Base-by-base conservation (phyloP, 108 stramenopile genomes). In the Cyclotella baltica region DNA sequence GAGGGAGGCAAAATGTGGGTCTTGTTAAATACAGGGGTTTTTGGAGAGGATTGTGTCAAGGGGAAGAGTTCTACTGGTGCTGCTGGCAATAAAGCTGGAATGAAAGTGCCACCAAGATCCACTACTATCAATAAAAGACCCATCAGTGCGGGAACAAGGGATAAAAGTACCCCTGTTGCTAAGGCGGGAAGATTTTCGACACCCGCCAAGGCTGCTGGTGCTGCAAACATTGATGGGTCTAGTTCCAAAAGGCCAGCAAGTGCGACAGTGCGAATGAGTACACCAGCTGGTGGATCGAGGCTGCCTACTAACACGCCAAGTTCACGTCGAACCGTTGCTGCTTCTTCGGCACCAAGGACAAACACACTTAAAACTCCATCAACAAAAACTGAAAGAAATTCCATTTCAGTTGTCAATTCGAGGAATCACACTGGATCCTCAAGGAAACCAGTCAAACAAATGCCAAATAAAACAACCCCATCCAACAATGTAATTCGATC, bases 1-100 rank as follows among this genome's bases (percentile, higher is more conserved):
- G 79, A 78, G 43, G 81, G 58, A 27, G 85, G 81, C 23, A 53
- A 34, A 15, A 78, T 85, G 77, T 29, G 23, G 19, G 55, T 37
- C 13, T 61, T 83, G 72, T 69, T 68, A 36, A 43, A 56, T n/a
- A 74, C 77, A 3, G 81, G 80, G 23, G 67, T 80, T 40, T 50
- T 78, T 16, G 50, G 27, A 1, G 56, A 59, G 37, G 55, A 38
- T 37, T 15, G 36, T 11, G 62, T 22, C 10, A 28, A n/a, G 22
- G 29, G 43, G 13, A 19, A 29, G 43, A 5, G 27, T 18, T 34
- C 53, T n/a, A 56, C 29, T 35, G 19, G 27, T 18, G 43, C 53
- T n/a, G 62, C 29, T 35, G 56, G 10, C 34, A 62, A 33, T 27
- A 37, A 27, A 4, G n/a, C 16, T 36, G 34, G 62, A 62, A 62